These are phyloP conservation scores for Myriangium duriaei DNA, from an alignment of 2,329 filamentous ascomycete species.

Conservation along the genomic window DNA sequence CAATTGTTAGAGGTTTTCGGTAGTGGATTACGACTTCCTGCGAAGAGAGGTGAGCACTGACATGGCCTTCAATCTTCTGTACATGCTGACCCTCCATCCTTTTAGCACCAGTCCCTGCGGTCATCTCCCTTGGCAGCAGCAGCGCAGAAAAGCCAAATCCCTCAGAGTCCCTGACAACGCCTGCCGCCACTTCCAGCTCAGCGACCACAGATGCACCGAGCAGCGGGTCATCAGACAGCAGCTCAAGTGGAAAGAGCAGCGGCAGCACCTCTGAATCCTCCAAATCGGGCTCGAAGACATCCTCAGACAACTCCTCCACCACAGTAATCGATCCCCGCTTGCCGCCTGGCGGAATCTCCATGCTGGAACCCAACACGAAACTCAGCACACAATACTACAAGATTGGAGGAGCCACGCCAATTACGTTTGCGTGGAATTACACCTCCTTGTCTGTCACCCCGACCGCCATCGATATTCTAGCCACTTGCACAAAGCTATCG, in stretches of 20 bases:
- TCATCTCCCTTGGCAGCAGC: slow-evolving; percentile 16
- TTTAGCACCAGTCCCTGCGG: slow-evolving; percentile 8
- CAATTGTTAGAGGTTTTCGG: slow-evolving; percentile 17
- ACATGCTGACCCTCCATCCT: too few relatives aligned
- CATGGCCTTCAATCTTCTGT: neutral
- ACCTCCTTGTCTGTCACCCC: slow-evolving; percentile 50
- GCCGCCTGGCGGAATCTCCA: slow-evolving; percentile 46
- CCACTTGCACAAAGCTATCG: slow-evolving; percentile 46
- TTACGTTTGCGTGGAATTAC: slow-evolving; percentile 59
- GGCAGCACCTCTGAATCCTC: slow-evolving; percentile 10
- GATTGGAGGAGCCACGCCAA: slow-evolving; percentile 39
- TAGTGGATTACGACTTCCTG: slow-evolving; percentile 14
- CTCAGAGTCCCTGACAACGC: too few relatives aligned
- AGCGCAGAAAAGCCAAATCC: slow-evolving; percentile 13
- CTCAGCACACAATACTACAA: slow-evolving; percentile 47
- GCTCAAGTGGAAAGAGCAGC: slow-evolving; percentile 11
- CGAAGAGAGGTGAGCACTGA: slow-evolving; percentile 2
- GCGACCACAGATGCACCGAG: slow-evolving; percentile 9
- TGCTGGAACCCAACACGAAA: slow-evolving; percentile 45
- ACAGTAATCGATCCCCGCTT: slow-evolving; percentile 36
- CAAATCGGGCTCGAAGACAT: slow-evolving; percentile 14
- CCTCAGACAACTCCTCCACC: slow-evolving; percentile 9
- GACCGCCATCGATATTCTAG: slow-evolving; percentile 47
- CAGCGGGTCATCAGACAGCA: slow-evolving; percentile 11
- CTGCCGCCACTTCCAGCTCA: slow-evolving; percentile 5